Base-by-base conservation (phyloP, 345 rosid genomes). In the Trapa incisa region DNA sequence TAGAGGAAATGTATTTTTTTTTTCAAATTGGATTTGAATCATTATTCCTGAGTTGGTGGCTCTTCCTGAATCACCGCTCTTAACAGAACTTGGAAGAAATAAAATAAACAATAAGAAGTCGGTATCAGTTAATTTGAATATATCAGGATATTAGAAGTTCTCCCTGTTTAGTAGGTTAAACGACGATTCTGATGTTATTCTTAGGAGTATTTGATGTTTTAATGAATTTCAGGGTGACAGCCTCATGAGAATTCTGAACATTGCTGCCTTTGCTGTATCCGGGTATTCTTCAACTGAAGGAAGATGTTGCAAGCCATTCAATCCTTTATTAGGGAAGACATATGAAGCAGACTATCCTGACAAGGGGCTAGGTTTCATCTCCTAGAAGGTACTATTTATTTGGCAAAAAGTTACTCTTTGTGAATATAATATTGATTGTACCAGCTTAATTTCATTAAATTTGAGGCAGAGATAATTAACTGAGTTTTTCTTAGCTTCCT, bases 271-370 rank as follows among this genome's bases (percentile, higher is more conserved):
- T 84, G 99, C 99, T 75, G 84, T 87, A 50, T 95, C 99, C 60
- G 99, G 98, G 42, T 95, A 95, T 78, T 92, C 98, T 77, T 91
- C 99, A 69, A 95, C 98, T 22, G 97, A 95, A 76, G 99, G 99
- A 82, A 87, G 98, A 78, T 83, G 81, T n/a, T 95, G 98, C 84
- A 95, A 95, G 83, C 99, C 99, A 5, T 95, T 95, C 75, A 91
- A 95, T 80, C 99, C 99, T 43, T 80, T 95, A 74, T 76, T 95
- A 65, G 99, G 99, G 75, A 98, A 95, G 79, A 95, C 99, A 37
- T 95, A 86, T 33, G 99, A 95, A 73, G 99, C 98, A 35, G 93
- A 89, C 74, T 91, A 68, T 75, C 96, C 96, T 50, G 99, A 95
- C 75, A 91, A 86, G 80, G 99, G 99, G 71, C 73, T 95, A 36